Conservation (phyloP, 2,329 filamentous ascomycete species). For the Ophiostoma piceae region DNA sequence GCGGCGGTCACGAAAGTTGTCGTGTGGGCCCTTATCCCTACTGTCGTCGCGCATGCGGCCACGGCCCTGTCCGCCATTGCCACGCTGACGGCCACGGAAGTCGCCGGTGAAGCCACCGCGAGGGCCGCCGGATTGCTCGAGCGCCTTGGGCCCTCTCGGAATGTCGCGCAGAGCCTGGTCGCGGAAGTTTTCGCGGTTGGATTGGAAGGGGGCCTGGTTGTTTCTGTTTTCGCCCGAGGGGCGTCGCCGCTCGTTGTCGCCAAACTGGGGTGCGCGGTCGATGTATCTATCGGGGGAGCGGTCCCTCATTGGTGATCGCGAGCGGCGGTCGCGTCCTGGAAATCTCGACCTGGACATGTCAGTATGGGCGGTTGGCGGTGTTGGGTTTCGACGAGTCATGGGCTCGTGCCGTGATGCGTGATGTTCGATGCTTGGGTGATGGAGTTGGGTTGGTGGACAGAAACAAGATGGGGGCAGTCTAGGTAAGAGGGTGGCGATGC, state of each 20-base stretch:
- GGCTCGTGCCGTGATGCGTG: too few relatives aligned
- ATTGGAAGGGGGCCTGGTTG: conserved; percentile 56
- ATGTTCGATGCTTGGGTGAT: not conserved
- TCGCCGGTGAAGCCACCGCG: conserved; percentile 63
- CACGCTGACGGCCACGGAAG: conserved; percentile 57
- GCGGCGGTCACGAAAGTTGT: conserved; percentile 55
- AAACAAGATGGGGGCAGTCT: not conserved
- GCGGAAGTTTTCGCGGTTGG: conserved; percentile 54
- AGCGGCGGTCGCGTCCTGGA: conserved; percentile 56
- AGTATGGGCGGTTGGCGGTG: not conserved
- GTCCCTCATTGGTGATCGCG: conserved; percentile 57
- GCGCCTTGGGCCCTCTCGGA: conserved; percentile 74
- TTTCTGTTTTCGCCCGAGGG: conserved; percentile 55
- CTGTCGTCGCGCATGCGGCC: conserved; percentile 61
- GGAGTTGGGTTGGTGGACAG: not conserved
- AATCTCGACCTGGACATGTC: conserved; percentile 47
- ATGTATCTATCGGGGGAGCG: conserved; percentile 62
- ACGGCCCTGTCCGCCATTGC: conserved; percentile 50
- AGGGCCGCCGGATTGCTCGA: conserved; percentile 64
- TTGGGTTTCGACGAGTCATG: not conserved
- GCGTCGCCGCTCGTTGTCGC: conserved; percentile 63
- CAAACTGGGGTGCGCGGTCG: conserved; percentile 50
- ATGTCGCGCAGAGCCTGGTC: conserved; percentile 60
- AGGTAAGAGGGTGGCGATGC: not conserved
- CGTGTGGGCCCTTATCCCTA: conserved; percentile 48